These are phyloP conservation scores for Tylopilus sp. DNA, from an alignment of 768 basidiomycete species.

Conservation along the genomic window DNA sequence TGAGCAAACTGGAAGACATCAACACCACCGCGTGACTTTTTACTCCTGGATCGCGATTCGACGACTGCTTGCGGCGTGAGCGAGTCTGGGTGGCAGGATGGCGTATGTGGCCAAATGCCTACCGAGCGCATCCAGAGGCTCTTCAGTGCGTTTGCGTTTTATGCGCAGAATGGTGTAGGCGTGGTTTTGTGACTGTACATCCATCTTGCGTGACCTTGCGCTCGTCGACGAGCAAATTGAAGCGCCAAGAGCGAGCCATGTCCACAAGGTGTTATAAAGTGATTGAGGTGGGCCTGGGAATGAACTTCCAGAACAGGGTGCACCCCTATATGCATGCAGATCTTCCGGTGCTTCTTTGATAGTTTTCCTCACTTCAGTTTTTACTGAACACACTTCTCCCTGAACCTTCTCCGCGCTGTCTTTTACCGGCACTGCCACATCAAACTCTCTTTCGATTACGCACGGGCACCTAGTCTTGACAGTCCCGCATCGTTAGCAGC, in stretches of 20 bases:
- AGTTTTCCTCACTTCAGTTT: not conserved
- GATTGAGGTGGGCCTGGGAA: not conserved
- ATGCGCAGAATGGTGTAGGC: constrained; percentile 74
- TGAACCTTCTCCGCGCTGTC: too few species aligned
- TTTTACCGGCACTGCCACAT: too few species aligned
- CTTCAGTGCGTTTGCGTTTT: constrained; percentile 79
- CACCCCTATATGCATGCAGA: not conserved
- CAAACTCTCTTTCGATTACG: too few species aligned
- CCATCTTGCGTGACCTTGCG: constrained; percentile 18
- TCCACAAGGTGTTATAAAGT: too few species aligned
- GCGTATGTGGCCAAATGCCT: constrained; percentile 23
- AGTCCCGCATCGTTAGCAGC: too few species aligned
- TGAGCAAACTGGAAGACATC: constrained; percentile 80
- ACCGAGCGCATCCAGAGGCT: constrained; percentile 81
- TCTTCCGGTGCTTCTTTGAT: not conserved
- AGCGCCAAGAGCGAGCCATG: not conserved
- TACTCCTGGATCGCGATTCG: constrained; percentile 56
- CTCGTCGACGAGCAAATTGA: not conserved
- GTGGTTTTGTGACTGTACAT: constrained; percentile 26
- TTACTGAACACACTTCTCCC: not conserved
- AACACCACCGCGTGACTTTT: constrained; percentile 52
- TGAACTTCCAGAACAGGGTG: not conserved
- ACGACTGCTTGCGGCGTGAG: constrained; percentile 43
- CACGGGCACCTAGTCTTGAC: too few species aligned
- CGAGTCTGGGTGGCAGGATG: constrained; percentile 6